These are phyloP conservation scores for Drechslerella dactyloides DNA, from an alignment of 2,329 filamentous ascomycete genomes.

Conservation along the genomic window DNA sequence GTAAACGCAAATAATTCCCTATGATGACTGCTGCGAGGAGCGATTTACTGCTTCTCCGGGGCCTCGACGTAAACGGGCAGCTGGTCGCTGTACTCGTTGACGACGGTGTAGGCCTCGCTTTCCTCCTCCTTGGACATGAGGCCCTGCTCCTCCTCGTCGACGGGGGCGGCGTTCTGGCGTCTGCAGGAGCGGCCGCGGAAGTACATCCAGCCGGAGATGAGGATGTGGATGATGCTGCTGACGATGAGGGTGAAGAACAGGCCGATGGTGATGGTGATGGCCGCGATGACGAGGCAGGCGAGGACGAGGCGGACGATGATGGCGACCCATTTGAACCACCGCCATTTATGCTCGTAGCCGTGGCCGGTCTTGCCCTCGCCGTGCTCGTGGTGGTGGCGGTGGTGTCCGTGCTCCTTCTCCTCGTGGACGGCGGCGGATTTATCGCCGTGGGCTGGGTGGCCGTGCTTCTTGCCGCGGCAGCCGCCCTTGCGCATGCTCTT, in stretches of 20 bases:
- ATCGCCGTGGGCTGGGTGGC: slow-evolving; percentile 16
- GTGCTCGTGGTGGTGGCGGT: slow-evolving; percentile 24
- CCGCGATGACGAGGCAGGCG: slow-evolving; percentile 47
- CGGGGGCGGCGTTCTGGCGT: slow-evolving; percentile 15
- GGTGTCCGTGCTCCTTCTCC: slow-evolving; percentile 1
- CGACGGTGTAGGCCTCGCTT: slow-evolving; percentile 17
- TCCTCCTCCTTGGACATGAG: slow-evolving; percentile 46
- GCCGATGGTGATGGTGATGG: slow-evolving; percentile 49
- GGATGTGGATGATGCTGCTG: slow-evolving; percentile 37
- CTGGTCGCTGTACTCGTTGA: slow-evolving; percentile 31
- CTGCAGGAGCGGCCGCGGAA: slow-evolving; percentile 24
- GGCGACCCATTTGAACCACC: slow-evolving; percentile 45
- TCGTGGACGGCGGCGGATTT: slow-evolving; percentile 12
- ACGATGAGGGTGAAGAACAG: slow-evolving; percentile 46
- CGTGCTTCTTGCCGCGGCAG: slow-evolving; percentile 30
- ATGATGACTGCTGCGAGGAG: not conserved
- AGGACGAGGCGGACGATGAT: slow-evolving; percentile 45
- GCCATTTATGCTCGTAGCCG: slow-evolving; percentile 25
- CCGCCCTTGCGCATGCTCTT: slow-evolving; percentile 29
- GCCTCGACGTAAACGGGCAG: slow-evolving; percentile 43
- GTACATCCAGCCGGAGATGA: slow-evolving; percentile 35
- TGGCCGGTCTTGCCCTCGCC: slow-evolving; percentile 8
- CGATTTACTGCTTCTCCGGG: slow-evolving; percentile 35
- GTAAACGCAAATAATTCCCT: not conserved
- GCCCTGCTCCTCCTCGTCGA: slow-evolving; percentile 41